A percentile compares a stretch with the other conserved stretches of the same genome.
Evolutionary conservation across 768 basidiomycete genomes (phyloP).

Genomic region (Infundibulicybe gibba): DNA sequence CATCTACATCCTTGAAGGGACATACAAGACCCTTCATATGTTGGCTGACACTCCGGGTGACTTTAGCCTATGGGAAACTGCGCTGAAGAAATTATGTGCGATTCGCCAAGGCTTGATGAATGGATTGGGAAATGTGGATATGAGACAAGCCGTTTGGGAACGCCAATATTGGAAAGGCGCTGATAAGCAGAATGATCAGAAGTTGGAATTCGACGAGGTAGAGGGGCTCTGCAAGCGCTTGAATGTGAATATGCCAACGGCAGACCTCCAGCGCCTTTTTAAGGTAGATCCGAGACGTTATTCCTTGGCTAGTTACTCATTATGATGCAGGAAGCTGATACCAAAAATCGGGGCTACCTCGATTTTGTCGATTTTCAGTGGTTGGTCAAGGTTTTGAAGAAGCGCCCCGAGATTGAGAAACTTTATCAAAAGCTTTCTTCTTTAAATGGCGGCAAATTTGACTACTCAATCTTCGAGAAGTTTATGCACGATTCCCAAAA

Average conservation of each 20-base stretch:
- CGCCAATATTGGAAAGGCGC: constrained; percentile 81
- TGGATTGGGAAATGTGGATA: constrained; percentile 64
- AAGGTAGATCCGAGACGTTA: constrained; percentile 31
- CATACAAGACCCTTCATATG: constrained; percentile 85
- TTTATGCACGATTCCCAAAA: constrained; percentile 48
- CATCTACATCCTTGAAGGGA: constrained; percentile 74
- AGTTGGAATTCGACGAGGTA: constrained; percentile 70
- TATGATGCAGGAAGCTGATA: constrained; percentile 62
- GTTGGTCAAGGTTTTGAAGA: constrained; percentile 84
- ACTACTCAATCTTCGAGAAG: constrained; percentile 36
- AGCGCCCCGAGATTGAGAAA: constrained; percentile 73
- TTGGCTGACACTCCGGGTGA: constrained; percentile 61
- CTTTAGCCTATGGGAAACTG: constrained; percentile 55
- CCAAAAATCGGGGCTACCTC: constrained; percentile 50
- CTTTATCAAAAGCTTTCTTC: constrained; percentile 48
- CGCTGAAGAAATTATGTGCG: constrained; percentile 62
- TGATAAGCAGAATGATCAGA: constrained; percentile 57
- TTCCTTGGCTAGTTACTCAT: neutral
- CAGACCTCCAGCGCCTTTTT: constrained; percentile 60
- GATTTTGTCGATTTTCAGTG: constrained; percentile 80
- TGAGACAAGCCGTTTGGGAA: constrained; percentile 77
- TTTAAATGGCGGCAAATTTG: constrained; percentile 28
- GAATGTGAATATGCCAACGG: constrained; percentile 60
- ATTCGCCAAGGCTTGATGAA: constrained; percentile 75
- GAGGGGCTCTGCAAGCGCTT: constrained; percentile 68